phyloP scores from a whole-genome alignment of 1,139 yeast genomes.

The Wickerhamiella pararugosa region DNA sequence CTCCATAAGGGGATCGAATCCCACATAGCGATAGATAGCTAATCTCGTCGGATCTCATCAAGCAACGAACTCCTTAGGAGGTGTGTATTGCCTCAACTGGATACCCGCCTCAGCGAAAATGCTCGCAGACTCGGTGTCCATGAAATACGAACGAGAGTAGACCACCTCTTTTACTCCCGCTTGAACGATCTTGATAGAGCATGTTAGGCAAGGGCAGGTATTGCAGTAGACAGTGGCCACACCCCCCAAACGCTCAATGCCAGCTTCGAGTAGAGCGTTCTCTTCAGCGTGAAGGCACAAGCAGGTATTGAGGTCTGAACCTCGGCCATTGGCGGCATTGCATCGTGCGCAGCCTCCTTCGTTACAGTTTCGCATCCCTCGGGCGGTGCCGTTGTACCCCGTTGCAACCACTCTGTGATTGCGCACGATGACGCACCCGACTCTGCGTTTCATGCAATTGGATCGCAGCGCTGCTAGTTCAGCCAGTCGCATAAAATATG shows the following conservation, averaged over 20 bases:
- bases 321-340: slow-evolving; percentile 47
- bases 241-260: slow-evolving; percentile 67
- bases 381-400: slow-evolving; percentile 95
- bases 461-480: slow-evolving; percentile 84
- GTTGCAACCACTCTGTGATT: slow-evolving; percentile 84
- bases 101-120: slow-evolving; percentile 68
- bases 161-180: slow-evolving; percentile 88
- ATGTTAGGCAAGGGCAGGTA: slow-evolving; percentile 94
- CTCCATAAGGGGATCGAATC: too few relatives aligned
- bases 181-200: slow-evolving; percentile 89
- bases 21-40: too few relatives aligned
- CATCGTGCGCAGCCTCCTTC: slow-evolving; percentile 93
- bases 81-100: slow-evolving; percentile 53
- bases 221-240: slow-evolving; percentile 68
- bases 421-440: slow-evolving; percentile 86
- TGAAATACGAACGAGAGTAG: slow-evolving; percentile 78
- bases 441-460: slow-evolving; percentile 93
- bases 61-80: slow-evolving; percentile 27
- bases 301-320: slow-evolving; percentile 66
- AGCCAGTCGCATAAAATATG: slow-evolving; percentile 86
- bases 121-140: slow-evolving; percentile 62
- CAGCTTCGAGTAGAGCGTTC: slow-evolving; percentile 87
- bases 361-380: slow-evolving; percentile 74
- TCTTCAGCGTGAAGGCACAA: slow-evolving; percentile 94
- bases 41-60: too few relatives aligned